phyloP scores from a whole-genome alignment of 371 early-diverging fungal species.

The Chytridium lagenaria region DNA sequence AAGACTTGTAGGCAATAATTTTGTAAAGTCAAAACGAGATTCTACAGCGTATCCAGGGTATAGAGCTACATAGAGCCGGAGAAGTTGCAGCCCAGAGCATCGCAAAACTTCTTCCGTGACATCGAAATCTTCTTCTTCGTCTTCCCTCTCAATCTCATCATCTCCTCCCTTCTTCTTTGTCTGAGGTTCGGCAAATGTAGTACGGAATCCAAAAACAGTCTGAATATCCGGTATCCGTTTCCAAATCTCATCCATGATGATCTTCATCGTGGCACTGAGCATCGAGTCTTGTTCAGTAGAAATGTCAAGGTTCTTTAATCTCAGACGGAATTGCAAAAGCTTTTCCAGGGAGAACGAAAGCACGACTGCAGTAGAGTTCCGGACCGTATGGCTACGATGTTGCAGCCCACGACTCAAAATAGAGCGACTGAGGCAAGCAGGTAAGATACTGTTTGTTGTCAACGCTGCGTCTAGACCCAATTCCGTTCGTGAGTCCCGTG shows the following conservation, averaged over 20 bases:
- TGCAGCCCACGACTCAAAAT: slow-evolving; percentile 70
- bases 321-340: slow-evolving; percentile 37
- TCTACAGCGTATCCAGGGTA: slow-evolving; percentile 72
- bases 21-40: slow-evolving; percentile 74
- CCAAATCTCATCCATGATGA: slow-evolving; percentile 65
- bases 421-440: slow-evolving; percentile 63
- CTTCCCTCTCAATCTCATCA: neutral
- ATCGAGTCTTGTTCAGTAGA: slow-evolving; percentile 1
- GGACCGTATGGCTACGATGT: slow-evolving; percentile 70
- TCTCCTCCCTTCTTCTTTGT: neutral
- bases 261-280: slow-evolving; percentile 9
- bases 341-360: slow-evolving; percentile 71
- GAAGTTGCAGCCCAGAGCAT: slow-evolving; percentile 63
- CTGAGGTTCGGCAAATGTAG: neutral
- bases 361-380: slow-evolving; percentile 67
- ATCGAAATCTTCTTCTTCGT: slow-evolving; percentile 43
- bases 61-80: slow-evolving; percentile 72
- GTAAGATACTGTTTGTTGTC: slow-evolving; percentile 76
- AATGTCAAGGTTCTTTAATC: neutral
- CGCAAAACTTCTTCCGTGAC: slow-evolving; percentile 56
- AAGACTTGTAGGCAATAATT: slow-evolving; percentile 70
- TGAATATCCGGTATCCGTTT: slow-evolving; percentile 79
- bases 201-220: slow-evolving; percentile 63
- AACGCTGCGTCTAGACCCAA: slow-evolving; percentile 63
- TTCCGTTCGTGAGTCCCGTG: slow-evolving; percentile 35